A percentile compares a stretch with the other conserved stretches of the same genome.
These are phyloP conservation scores for Quercus suber DNA, from an alignment of 306 rosid genomes.

Conservation along the genomic window DNA sequence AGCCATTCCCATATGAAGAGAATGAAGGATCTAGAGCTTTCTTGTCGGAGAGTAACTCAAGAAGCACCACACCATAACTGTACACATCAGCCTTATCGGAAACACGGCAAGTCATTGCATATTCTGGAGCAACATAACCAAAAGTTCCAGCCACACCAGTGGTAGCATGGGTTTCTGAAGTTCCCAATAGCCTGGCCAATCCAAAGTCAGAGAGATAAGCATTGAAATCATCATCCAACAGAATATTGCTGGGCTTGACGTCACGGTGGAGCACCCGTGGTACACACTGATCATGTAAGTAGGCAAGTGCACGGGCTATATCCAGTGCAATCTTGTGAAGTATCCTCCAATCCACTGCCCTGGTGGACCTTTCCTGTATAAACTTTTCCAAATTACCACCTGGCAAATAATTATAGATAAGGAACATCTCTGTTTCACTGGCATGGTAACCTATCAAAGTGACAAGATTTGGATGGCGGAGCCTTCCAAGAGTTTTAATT, in stretches of 20 bases:
- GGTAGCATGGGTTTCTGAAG: slow-evolving; percentile 96
- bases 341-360: slow-evolving; percentile 86
- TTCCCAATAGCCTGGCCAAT: slow-evolving; percentile 88
- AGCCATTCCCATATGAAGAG: slow-evolving; percentile 81
- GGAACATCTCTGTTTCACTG: slow-evolving; percentile 87
- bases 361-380: slow-evolving; percentile 85
- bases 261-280: slow-evolving; percentile 95
- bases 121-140: slow-evolving; percentile 94
- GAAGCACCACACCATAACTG: slow-evolving; percentile 96
- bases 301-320: slow-evolving; percentile 85
- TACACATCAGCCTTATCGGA: slow-evolving; percentile 95
- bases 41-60: slow-evolving; percentile 89
- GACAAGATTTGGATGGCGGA: slow-evolving; percentile 79
- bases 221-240: slow-evolving; percentile 79
- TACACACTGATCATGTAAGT: slow-evolving; percentile 85
- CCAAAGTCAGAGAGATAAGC: slow-evolving; percentile 94
- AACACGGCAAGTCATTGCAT: slow-evolving; percentile 96
- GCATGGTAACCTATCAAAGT: slow-evolving; percentile 92
- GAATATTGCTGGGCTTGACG: slow-evolving; percentile 91
- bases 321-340: slow-evolving; percentile 95
- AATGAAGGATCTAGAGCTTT: slow-evolving; percentile 92
- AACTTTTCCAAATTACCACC: slow-evolving; percentile 91
- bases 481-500: slow-evolving; percentile 87
- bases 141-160: slow-evolving; percentile 98
- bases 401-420: slow-evolving; percentile 77